phyloP scores from a whole-genome alignment of 257 asterid genomes.

The Eucommia ulmoides region DNA sequence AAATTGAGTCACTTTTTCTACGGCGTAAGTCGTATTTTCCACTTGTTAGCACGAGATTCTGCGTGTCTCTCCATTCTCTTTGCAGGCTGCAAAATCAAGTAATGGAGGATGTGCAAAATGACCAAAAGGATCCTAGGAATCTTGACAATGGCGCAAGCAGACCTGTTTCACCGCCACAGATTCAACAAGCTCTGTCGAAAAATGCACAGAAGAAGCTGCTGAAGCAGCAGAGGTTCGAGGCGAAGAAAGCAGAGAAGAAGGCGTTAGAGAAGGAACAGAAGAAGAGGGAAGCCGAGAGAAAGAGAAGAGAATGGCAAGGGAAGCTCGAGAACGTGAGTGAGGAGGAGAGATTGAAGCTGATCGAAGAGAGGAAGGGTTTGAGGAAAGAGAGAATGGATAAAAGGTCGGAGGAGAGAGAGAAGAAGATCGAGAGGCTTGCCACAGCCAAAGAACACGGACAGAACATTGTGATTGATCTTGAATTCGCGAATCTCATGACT shows the following conservation, averaged over 20 bases:
- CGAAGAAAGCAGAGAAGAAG: slow-evolving; percentile 80
- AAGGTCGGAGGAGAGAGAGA: slow-evolving; percentile 46
- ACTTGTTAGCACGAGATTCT: too few relatives aligned
- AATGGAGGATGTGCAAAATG: slow-evolving; percentile 28
- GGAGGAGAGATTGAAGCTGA: slow-evolving; percentile 56
- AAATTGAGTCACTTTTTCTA: too few relatives aligned
- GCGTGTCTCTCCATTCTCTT: neutral
- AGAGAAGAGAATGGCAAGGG: slow-evolving; percentile 74
- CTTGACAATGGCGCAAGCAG: neutral
- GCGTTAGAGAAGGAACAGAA: slow-evolving; percentile 57
- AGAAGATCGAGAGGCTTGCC: slow-evolving; percentile 47
- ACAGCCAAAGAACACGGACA: slow-evolving; percentile 52
- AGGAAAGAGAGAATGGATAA: slow-evolving; percentile 66
- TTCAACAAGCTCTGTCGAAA: slow-evolving; percentile 38
- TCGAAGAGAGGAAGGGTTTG: slow-evolving; percentile 36
- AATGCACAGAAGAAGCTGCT: slow-evolving; percentile 66
- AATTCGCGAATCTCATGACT: slow-evolving; percentile 71
- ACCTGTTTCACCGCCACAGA: neutral
- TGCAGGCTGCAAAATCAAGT: neutral
- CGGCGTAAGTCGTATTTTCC: too few relatives aligned
- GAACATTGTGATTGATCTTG: slow-evolving; percentile 77
- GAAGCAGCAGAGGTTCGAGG: slow-evolving; percentile 69
- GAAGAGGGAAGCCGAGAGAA: slow-evolving; percentile 63
- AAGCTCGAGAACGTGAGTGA: slow-evolving; percentile 38
- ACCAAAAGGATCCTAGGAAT: slow-evolving; percentile 12